Evolutionary conservation across 768 basidiomycete genomes (phyloP).

Genomic region (Saitozyma podzolica): DNA sequence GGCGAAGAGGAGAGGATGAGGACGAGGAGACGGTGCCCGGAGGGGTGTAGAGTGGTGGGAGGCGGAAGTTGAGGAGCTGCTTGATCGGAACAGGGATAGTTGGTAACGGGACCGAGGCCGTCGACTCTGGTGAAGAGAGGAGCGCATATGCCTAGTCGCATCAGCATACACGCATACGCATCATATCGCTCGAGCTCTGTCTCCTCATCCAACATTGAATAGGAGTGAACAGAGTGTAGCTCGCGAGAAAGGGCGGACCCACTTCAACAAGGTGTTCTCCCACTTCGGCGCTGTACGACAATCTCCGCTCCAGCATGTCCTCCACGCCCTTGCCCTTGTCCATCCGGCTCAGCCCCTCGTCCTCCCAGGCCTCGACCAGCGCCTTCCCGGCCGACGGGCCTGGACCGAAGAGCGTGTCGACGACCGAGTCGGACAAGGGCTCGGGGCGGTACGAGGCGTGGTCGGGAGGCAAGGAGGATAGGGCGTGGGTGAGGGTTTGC

Average conservation of each 20-base stretch:
- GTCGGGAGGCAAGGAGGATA: conserved; percentile 14
- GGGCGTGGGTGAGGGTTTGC: conserved; percentile 24
- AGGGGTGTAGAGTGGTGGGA: conserved; percentile 14
- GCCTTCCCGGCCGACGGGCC: conserved; percentile 20
- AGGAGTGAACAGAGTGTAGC: no score
- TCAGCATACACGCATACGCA: neutral
- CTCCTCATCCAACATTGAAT: neutral
- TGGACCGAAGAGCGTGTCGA: conserved; percentile 40
- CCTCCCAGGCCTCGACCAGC: conserved; percentile 34
- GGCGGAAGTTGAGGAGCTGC: conserved; percentile 5
- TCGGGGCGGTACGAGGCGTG: conserved; percentile 24
- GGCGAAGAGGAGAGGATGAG: neutral
- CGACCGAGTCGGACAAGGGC: conserved; percentile 11
- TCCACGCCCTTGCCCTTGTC: conserved; percentile 10
- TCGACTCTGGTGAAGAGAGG: conserved; percentile 27
- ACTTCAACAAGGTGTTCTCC: conserved; percentile 44
- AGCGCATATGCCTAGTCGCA: conserved; percentile 31
- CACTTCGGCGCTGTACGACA: conserved; percentile 26
- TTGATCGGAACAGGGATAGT: conserved; percentile 14
- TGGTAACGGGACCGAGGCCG: conserved; percentile 29
- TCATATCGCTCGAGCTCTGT: neutral
- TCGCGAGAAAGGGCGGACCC: neutral
- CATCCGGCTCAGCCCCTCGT: conserved; percentile 24
- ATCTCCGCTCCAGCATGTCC: conserved; percentile 17
- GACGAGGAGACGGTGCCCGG: neutral